These are phyloP conservation scores for Trametes cinnabarina DNA, from an alignment of 768 basidiomycete species.

Conservation along the genomic window DNA sequence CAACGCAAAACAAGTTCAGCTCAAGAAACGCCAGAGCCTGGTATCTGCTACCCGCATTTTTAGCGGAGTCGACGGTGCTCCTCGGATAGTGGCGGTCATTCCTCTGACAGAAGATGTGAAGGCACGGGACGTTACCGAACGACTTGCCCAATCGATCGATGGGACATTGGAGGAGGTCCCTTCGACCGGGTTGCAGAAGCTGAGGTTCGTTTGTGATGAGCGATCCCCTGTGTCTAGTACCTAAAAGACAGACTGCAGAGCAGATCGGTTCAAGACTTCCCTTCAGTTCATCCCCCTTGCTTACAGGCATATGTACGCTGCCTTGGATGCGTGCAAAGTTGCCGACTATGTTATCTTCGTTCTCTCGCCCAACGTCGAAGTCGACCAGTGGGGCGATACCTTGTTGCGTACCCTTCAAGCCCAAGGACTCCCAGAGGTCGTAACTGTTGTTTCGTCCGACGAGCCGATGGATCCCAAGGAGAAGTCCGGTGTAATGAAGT, in stretches of 20 bases:
- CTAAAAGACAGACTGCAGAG: conserved; percentile 43
- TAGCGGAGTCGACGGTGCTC: conserved; percentile 71
- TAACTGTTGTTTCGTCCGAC: conserved; percentile 63
- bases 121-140: conserved; percentile 47
- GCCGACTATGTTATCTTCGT: conserved; percentile 90
- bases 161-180: conserved; percentile 51
- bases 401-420: conserved; percentile 85
- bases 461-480: conserved; percentile 56
- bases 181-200: conserved; percentile 57
- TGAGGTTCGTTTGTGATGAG: conserved; percentile 49
- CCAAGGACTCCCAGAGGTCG: conserved; percentile 83
- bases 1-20: conserved; percentile 80
- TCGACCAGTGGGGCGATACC: conserved; percentile 82
- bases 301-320: conserved; percentile 68
- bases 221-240: background rate
- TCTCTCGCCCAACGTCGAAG: conserved; percentile 79
- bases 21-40: conserved; percentile 65
- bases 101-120: conserved; percentile 73
- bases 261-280: conserved; percentile 86
- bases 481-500: conserved; percentile 71
- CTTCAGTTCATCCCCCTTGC: conserved; percentile 82
- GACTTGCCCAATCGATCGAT: conserved; percentile 61
- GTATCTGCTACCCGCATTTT: conserved; percentile 76
- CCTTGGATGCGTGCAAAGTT: conserved; percentile 81
- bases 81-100: conserved; percentile 84